Percentiles rank a stretch among this genome's conserved stretches.
These are phyloP conservation scores for Nakazawaea wyomingensis DNA, from an alignment of 805 yeast genomes.

Conservation along the genomic window DNA sequence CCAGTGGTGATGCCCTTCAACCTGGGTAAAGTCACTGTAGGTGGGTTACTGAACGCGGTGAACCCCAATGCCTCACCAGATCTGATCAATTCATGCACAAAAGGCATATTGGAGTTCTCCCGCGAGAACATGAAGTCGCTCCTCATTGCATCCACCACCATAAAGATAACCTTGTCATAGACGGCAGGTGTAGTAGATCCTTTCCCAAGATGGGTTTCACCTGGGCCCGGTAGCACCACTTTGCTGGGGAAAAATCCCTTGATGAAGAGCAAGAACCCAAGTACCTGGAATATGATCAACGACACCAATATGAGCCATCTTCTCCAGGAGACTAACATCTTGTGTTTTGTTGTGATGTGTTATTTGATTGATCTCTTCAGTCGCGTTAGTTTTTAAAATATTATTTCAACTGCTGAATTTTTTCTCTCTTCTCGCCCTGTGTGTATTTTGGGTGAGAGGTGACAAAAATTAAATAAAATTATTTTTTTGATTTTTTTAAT, in stretches of 20 bases:
- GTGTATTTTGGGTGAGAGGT: too few relatives aligned
- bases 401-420: too few relatives aligned
- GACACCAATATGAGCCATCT: slow-evolving; percentile 16
- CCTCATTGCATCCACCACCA: slow-evolving; percentile 92
- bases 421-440: too few relatives aligned
- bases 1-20: slow-evolving; percentile 93
- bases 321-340: slow-evolving; percentile 14
- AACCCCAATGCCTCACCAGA: slow-evolving; percentile 75
- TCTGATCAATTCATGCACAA: slow-evolving; percentile 60
- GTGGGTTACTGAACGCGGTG: slow-evolving; percentile 91
- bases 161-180: slow-evolving; percentile 65
- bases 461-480: too few relatives aligned
- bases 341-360: not conserved
- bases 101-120: slow-evolving; percentile 58
- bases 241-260: slow-evolving; percentile 93
- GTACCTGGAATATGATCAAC: slow-evolving; percentile 33
- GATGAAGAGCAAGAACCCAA: slow-evolving; percentile 60
- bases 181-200: too few relatives aligned
- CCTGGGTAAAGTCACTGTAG: slow-evolving; percentile 94
- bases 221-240: slow-evolving; percentile 61
- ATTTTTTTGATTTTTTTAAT: too few relatives aligned
- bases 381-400: too few relatives aligned
- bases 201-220: too few relatives aligned
- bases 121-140: slow-evolving; percentile 79
- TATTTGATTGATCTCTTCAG: too few relatives aligned